Conservation (phyloP, 2,329 filamentous ascomycete species). For the Penicillium sp. region DNA sequence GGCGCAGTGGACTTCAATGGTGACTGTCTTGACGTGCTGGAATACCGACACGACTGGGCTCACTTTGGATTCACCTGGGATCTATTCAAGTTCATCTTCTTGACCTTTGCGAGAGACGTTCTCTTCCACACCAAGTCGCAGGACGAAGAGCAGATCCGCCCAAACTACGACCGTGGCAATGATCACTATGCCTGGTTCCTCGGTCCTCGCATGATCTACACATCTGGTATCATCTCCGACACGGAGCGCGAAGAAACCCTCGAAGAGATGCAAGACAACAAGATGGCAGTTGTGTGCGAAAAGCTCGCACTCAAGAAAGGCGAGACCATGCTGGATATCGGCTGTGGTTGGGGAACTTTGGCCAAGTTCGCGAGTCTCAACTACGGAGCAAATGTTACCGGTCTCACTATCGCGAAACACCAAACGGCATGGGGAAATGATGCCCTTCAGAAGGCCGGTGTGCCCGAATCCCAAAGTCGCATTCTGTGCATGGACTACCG, state of each 20-base stretch:
- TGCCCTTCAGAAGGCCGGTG: constrained; percentile 72
- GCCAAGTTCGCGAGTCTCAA: constrained; percentile 81
- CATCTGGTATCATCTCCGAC: constrained; percentile 34
- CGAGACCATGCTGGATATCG: constrained; percentile 81
- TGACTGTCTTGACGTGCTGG: constrained; percentile 34
- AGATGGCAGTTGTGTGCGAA: constrained; percentile 83
- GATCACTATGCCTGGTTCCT: constrained; percentile 39
- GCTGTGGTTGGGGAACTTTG: constrained; percentile 90
- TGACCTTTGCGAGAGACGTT: constrained; percentile 29
- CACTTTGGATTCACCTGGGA: constrained; percentile 32
- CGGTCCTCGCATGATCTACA: constrained; percentile 39
- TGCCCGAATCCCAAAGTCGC: constrained; percentile 77
- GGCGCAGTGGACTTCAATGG: constrained; percentile 38
- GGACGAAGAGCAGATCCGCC: constrained; percentile 36
- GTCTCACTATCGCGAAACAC: constrained; percentile 84
- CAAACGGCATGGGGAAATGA: constrained; percentile 89
- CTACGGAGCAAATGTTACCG: constrained; percentile 68
- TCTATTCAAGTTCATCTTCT: constrained; percentile 34
- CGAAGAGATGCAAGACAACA: constrained; percentile 70
- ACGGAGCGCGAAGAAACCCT: constrained; percentile 31
- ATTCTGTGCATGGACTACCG: constrained; percentile 93
- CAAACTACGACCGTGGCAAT: constrained; percentile 36
- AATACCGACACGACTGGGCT: constrained; percentile 38
- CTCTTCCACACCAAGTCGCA: constrained; percentile 31
- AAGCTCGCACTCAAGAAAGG: constrained; percentile 78